phyloP scores from a whole-genome alignment of 2,329 filamentous ascomycete species.

The Pseudogymnoascus sp. region DNA sequence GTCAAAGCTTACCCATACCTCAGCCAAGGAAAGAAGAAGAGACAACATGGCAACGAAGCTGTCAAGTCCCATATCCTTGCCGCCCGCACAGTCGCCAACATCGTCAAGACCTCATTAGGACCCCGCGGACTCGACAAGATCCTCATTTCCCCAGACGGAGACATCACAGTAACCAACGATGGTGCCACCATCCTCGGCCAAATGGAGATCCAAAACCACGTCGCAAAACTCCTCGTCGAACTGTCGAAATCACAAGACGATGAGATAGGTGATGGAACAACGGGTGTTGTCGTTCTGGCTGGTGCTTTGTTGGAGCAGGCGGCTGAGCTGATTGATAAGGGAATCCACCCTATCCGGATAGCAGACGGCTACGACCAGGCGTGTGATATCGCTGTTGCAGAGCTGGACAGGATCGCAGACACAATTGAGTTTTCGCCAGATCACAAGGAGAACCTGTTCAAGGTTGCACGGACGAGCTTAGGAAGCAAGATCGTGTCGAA shows the following conservation, averaged over 20 bases:
- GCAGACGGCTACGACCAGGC: conserved; percentile 97
- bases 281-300: conserved; percentile 91
- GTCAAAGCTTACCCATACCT: conserved; percentile 17
- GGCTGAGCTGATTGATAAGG: conserved; percentile 97
- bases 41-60: conserved; percentile 91
- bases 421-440: conserved; percentile 76
- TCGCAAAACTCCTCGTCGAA: conserved; percentile 93
- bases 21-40: conserved; percentile 95
- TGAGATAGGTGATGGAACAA: conserved; percentile 97
- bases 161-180: conserved; percentile 99
- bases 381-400: conserved; percentile 89
- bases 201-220: conserved; percentile 99
- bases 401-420: conserved; percentile 90
- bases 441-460: conserved; percentile 77
- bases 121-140: conserved; percentile 98
- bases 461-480: conserved; percentile 90
- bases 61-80: conserved; percentile 98
- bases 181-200: conserved; percentile 94
- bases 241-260: conserved; percentile 98
- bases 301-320: conserved; percentile 94
- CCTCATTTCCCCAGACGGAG: conserved; percentile 94
- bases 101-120: conserved; percentile 94
- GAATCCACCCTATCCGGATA: conserved; percentile 97
- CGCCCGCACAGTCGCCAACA: conserved; percentile 89
- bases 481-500: conserved; percentile 99